Evolutionary conservation across 2,329 filamentous ascomycete species (phyloP), one percentile per base, ranked within the genome.

Genomic region (Parastagonospora avenae): DNA sequence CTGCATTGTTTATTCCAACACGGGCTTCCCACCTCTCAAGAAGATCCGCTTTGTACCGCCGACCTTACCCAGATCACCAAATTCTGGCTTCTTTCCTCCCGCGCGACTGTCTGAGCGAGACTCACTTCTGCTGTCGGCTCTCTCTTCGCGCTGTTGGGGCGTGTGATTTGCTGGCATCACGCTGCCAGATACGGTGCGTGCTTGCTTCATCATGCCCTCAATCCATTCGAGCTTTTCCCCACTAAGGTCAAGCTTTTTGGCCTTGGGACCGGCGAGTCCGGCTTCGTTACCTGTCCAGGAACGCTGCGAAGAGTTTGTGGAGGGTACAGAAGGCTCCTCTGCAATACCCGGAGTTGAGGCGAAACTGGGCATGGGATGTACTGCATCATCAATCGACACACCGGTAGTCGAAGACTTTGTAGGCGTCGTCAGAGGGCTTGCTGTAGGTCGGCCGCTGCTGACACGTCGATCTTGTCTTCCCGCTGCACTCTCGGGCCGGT

Each of bases 201-300:
- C 90, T 67, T 90, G 88, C 66, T 90, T 88, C 75, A 91, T 88
- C 77, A 94, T 88, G 55, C 86, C 90, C 71, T 92, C 88, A 8
- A 94, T 88, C 90, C 90, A 94, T 33, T 87, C 85, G 50, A 85
- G 80, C 66, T 88, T 90, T 73, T 92, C 87, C 48, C 87, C 85
- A 48, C 85, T 74, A 16, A 89, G 76, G 85, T 89, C 67, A 80
- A 83, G 7, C 37, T 84, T 81, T 71, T 84, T 88, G 31, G 82
- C 80, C 40, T 82, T 84, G 1, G 89, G 89, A 0, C 89, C 89
- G 0, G 88, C 88, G 42, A 92, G 83, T 4, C 89, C 88, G 6
- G 91, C 79, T 50, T 76, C 73, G 15, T 67, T 68, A 4, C 72
- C 74, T 4, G 63, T 60, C 74, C 74, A 76, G 2, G 68, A 72